A percentile compares a stretch with the other conserved stretches of the same genome.
Conservation (phyloP, 164 flowering plant species). For the Aristolochia contorta region DNA sequence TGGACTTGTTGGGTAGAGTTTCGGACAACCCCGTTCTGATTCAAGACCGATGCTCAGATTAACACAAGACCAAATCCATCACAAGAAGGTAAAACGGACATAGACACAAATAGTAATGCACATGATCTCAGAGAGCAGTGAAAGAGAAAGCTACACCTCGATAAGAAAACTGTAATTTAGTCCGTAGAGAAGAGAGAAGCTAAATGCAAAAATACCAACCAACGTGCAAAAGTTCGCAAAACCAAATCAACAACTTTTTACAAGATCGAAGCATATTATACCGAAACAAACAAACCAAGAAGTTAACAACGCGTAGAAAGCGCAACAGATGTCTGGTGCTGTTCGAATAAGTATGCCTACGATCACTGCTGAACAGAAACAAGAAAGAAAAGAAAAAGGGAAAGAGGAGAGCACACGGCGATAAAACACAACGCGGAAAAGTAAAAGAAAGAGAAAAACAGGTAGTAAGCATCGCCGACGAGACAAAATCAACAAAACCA, state of each 20-base stretch:
- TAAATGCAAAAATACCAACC: background rate
- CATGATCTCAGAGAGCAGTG: background rate
- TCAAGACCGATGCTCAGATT: slow-evolving; percentile 12
- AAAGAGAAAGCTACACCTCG: background rate
- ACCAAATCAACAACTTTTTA: background rate
- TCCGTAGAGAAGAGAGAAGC: background rate
- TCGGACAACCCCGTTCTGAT: slow-evolving; percentile 61
- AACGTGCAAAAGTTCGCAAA: background rate
- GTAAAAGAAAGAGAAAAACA: background rate
- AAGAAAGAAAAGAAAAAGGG: too few relatives aligned
- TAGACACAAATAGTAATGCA: background rate
- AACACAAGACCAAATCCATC: slow-evolving; percentile 1
- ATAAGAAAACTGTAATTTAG: background rate
- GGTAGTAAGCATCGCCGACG: background rate
- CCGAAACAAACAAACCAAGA: background rate
- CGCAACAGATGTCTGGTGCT: background rate
- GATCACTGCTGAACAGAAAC: background rate
- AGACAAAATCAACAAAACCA: background rate
- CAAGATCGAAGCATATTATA: background rate
- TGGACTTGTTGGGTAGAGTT: slow-evolving; percentile 42
- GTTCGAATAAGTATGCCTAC: background rate
- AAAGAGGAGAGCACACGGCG: background rate
- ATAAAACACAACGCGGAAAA: background rate
- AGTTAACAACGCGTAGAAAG: background rate
- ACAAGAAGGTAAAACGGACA: background rate